Evolutionary conservation across 768 basidiomycete species (phyloP), one percentile per base, ranked within the genome.

Genomic region (Russula vinacea): DNA sequence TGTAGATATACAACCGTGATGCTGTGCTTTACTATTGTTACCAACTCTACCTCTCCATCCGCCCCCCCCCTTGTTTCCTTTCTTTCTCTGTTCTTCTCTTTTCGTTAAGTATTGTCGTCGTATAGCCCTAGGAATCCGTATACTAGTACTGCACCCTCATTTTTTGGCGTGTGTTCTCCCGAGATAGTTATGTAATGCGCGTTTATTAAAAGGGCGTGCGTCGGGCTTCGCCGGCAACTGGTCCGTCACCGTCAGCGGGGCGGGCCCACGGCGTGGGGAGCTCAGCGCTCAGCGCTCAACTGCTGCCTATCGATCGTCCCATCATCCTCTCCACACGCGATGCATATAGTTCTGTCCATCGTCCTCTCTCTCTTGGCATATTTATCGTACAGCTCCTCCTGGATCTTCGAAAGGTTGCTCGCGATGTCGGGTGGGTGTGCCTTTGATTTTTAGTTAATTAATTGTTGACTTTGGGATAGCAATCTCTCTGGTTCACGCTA

Each of bases 81-180:
- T 47, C 45, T 63, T 22, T 50, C 35, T 66, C 22, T 57, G 53
- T 60, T 32, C 24, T 64, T 53, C 24, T 64, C 35, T 50, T 56
- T 47, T 47, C 11, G 62, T 56, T 57, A 65, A 65, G 55, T 65
- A 65, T 65, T 61, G 59, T 37, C 55, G 45, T 51, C 64, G 47
- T 65, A 65, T 65, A 65, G 64, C 64, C 39, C 24, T 65, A 65
- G 64, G 60, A 60, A 56, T 39, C 44, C 64, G 64, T 65, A 65
- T 61, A 65, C 59, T 65, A 65, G 24, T 51, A 50, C 59, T 35
- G 42, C 22, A 16, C 22, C 24, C 22, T 19, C 22, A 32, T 37
- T 52, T 56, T 56, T 51, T n/a, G 54, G 39, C 16, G 19, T 50
- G 35, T 29, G 29, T 29, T 29, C 29, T 29, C 29, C 5, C 29